Conservation (phyloP, 2,329 filamentous ascomycete species). For the Trichoderma cornu-damae region DNA sequence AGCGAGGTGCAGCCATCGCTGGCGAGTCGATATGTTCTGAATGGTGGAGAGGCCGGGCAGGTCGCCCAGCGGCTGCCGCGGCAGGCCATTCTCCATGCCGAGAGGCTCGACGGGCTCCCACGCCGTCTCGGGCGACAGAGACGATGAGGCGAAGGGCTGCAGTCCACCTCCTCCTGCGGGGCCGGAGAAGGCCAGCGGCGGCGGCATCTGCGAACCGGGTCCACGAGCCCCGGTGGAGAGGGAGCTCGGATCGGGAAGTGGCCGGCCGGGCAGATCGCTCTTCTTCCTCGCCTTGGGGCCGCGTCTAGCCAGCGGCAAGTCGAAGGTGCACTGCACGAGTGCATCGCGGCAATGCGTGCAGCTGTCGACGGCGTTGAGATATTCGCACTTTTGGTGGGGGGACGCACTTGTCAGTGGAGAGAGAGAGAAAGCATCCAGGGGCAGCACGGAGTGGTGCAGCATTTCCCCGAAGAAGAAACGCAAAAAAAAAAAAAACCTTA, state of each 20-base stretch:
- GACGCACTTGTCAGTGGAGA: conserved; percentile 8
- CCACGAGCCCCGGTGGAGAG: conserved; percentile 11
- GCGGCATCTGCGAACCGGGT: conserved; percentile 12
- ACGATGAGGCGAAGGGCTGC: conserved; percentile 14
- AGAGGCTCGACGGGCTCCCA: conserved; percentile 17
- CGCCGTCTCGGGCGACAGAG: conserved; percentile 16
- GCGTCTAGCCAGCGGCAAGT: conserved; percentile 35
- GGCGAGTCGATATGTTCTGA: conserved; percentile 23
- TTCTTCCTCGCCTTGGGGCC: conserved; percentile 35
- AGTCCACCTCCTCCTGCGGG: conserved; percentile 12
- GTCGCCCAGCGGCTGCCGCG: conserved; percentile 10
- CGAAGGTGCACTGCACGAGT: conserved; percentile 34
- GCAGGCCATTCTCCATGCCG: conserved; percentile 12
- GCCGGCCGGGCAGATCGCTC: conserved; percentile 19
- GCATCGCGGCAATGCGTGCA: conserved; percentile 34
- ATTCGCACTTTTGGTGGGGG: conserved; percentile 28
- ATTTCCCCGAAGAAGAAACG: not conserved
- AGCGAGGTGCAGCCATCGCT: conserved; percentile 29
- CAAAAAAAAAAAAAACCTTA: not conserved
- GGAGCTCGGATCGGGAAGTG: conserved; percentile 17
- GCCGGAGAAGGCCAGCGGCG: conserved; percentile 12
- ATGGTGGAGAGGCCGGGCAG: conserved; percentile 13
- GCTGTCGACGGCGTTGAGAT: conserved; percentile 22
- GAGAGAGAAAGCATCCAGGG: not conserved
- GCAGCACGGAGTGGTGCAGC: conserved; percentile 1